These are phyloP conservation scores for Aspergillus bombycis DNA, from an alignment of 2,329 filamentous ascomycete genomes.

Conservation along the genomic window DNA sequence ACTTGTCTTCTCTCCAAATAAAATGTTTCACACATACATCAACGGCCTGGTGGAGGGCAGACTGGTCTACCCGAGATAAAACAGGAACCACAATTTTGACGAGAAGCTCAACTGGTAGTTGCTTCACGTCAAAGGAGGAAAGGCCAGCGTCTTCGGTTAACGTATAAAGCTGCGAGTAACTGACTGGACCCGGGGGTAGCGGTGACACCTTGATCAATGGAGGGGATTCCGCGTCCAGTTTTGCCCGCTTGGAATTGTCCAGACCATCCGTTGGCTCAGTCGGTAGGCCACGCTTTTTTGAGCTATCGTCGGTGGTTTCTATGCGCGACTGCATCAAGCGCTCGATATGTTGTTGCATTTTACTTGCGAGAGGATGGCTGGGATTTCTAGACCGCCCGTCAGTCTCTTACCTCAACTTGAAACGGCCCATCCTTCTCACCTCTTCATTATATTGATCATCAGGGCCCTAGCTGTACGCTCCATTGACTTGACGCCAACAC, in stretches of 20 bases:
- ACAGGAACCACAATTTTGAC: conserved; percentile 81
- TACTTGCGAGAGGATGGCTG: conserved; percentile 71
- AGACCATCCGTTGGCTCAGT: conserved; percentile 71
- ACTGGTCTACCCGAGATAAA: conserved; percentile 70
- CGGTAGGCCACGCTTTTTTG: conserved; percentile 74
- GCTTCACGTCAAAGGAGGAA: conserved; percentile 79
- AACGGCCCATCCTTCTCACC: conserved; percentile 52
- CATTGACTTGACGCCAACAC: conserved; percentile 88
- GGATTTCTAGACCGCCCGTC: conserved; percentile 64
- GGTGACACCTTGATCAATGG: conserved; percentile 64
- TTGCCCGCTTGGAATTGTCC: conserved; percentile 80
- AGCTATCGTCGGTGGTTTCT: conserved; percentile 77
- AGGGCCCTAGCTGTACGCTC: conserved; percentile 88
- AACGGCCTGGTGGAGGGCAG: conserved; percentile 71
- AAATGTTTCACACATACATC: conserved; percentile 54
- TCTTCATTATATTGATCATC: conserved; percentile 79
- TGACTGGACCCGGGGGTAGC: conserved; percentile 74
- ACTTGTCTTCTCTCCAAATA: neutral
- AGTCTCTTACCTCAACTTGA: conserved; percentile 13
- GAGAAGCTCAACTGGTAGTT: conserved; percentile 74
- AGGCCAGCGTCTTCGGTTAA: conserved; percentile 75
- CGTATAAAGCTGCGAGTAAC: conserved; percentile 82
- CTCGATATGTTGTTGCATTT: conserved; percentile 87
- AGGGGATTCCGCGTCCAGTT: conserved; percentile 60
- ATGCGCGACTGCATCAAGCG: conserved; percentile 75